phyloP scores from a whole-genome alignment of 805 yeast genomes.

The Starmerella sirachaensis region DNA sequence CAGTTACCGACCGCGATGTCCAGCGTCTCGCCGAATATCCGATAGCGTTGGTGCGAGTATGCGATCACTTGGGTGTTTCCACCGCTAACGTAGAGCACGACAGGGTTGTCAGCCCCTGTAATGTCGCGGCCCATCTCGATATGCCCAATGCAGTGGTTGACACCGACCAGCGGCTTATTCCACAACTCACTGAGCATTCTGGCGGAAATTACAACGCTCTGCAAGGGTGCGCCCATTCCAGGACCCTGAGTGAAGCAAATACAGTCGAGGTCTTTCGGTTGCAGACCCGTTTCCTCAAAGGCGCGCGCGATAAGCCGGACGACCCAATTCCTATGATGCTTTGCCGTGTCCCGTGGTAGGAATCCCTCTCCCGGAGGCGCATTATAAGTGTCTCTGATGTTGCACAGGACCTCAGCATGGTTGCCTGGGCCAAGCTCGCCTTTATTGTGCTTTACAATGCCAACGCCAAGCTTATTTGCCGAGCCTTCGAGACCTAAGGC shows the following conservation, averaged over 20 bases:
- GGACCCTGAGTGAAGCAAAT: conserved; percentile 97
- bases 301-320: conserved; percentile 63
- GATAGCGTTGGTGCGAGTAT: conserved; percentile 79
- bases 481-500: conserved; percentile 95
- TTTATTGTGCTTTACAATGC: conserved; percentile 62
- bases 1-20: conserved; percentile 98
- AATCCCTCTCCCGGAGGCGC: conserved; percentile 99
- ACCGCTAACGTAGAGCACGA: conserved; percentile 92
- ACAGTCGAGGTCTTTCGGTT: conserved; percentile 31
- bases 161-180: conserved; percentile 81
- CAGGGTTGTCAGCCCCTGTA: conserved; percentile 96
- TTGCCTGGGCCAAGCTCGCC: conserved; percentile 48
- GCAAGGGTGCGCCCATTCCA: conserved; percentile 98
- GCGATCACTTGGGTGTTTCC: conserved; percentile 98
- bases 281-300: conserved; percentile 46
- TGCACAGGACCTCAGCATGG: conserved; percentile 67
- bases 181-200: conserved; percentile 71
- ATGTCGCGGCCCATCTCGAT: conserved; percentile 99
- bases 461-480: conserved; percentile 92
- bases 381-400: conserved; percentile 85
- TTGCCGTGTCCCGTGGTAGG: conserved; percentile 88
- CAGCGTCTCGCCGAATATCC: conserved; percentile 98
- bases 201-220: conserved; percentile 86
- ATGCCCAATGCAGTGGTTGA: conserved; percentile 95
- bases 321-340: conserved; percentile 94